These are phyloP conservation scores for Priceomyces melissophilus DNA, from an alignment of 805 yeast species.

Conservation along the genomic window DNA sequence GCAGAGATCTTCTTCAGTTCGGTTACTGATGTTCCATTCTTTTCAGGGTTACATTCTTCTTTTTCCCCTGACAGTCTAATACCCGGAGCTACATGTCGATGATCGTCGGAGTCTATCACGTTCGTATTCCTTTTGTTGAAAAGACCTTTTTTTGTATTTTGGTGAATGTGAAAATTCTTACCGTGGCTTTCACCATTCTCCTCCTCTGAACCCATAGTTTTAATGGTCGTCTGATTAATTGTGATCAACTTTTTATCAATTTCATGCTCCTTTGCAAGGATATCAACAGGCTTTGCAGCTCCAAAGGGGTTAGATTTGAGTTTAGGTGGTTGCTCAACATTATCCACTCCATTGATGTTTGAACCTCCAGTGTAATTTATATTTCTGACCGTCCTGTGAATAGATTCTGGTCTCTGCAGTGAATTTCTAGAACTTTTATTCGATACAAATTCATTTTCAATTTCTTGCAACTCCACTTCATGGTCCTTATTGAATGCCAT, in stretches of 20 bases:
- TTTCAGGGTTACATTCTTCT: not conserved
- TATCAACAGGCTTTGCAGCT: conserved; percentile 81
- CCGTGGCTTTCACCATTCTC: conserved; percentile 7
- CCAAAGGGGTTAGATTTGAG: conserved; percentile 74
- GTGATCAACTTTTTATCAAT: conserved; percentile 43
- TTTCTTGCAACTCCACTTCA: conserved; percentile 24
- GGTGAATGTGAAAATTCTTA: conserved; percentile 7
- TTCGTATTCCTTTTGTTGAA: not conserved
- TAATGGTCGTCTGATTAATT: conserved; percentile 31
- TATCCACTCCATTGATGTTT: too few relatives aligned
- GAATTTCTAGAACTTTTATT: conserved; percentile 11
- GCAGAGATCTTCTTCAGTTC: conserved; percentile 12
- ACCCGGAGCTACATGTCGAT: conserved; percentile 12
- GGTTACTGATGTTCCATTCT: not conserved
- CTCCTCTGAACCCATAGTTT: conserved; percentile 21
- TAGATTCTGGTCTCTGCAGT: too few relatives aligned
- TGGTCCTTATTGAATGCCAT: conserved; percentile 37
- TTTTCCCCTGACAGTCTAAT: conserved; percentile 13
- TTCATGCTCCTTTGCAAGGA: conserved; percentile 60
- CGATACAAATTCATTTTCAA: conserved; percentile 27
- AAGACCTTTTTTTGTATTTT: conserved; percentile 1
- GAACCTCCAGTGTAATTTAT: too few relatives aligned
- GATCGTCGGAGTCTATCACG: not conserved
- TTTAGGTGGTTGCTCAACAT: conserved; percentile 12
- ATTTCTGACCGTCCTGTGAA: too few relatives aligned